phyloP scores from a whole-genome alignment of 306 rosid species.

The Styphnolobium japonicum region DNA sequence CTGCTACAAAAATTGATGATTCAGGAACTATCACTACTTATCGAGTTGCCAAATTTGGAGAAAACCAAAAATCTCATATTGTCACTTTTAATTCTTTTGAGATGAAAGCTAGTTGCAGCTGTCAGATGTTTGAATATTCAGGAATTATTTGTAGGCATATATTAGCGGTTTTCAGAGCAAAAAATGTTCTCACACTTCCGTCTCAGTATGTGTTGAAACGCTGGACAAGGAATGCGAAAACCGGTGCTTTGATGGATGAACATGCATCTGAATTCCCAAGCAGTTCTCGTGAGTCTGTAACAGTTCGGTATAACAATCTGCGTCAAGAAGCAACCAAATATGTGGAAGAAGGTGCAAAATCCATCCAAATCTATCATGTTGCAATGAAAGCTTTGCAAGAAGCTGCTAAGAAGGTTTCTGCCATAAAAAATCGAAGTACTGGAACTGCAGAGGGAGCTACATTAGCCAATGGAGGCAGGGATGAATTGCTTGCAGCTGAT shows the following conservation, averaged over 20 bases:
- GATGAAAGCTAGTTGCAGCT: constrained; percentile 84
- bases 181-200: constrained; percentile 86
- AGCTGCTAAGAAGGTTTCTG: constrained; percentile 70
- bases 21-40: constrained; percentile 73
- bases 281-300: constrained; percentile 51
- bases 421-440: constrained; percentile 45
- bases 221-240: constrained; percentile 83
- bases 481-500: constrained; percentile 51
- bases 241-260: constrained; percentile 56
- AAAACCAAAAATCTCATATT: constrained; percentile 62
- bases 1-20: constrained; percentile 77
- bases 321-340: constrained; percentile 86
- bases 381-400: constrained; percentile 84
- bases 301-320: constrained; percentile 65
- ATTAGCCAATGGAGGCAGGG: constrained; percentile 55
- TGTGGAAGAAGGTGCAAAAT: constrained; percentile 93
- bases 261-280: constrained; percentile 47
- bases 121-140: constrained; percentile 84
- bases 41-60: constrained; percentile 85
- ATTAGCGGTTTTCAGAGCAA: constrained; percentile 78
- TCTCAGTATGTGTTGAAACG: constrained; percentile 76
- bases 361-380: constrained; percentile 72
- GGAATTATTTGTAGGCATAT: constrained; percentile 89
- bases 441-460: constrained; percentile 43
- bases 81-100: constrained; percentile 66